Evolutionary conservation across 2,329 filamentous ascomycete species (phyloP).

Genomic region (Sphaerulina populicola): DNA sequence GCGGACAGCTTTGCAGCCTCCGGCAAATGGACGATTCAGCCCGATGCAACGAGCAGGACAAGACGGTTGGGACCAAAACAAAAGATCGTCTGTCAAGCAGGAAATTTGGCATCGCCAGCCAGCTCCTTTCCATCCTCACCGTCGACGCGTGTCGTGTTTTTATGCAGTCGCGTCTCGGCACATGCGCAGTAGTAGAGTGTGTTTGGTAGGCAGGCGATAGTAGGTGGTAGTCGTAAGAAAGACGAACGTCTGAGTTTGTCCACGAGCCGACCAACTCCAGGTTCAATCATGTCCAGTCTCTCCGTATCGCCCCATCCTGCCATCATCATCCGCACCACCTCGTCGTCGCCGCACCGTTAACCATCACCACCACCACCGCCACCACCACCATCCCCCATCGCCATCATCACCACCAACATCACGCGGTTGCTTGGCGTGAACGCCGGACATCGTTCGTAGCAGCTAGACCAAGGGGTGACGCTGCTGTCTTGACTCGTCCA

Average conservation of each 20-base stretch:
- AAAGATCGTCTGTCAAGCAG: neutral
- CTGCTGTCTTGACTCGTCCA: constrained; percentile 2
- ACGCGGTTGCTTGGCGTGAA: constrained; percentile 5
- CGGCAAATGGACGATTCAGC: neutral
- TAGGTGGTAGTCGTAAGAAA: neutral
- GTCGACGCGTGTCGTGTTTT: neutral
- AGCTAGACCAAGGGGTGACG: constrained; percentile 4
- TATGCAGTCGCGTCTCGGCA: constrained; percentile 2
- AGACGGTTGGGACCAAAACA: constrained; percentile 1
- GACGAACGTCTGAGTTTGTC: neutral
- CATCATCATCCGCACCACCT: constrained; percentile 3
- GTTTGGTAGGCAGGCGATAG: too few species aligned
- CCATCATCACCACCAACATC: constrained; percentile 3
- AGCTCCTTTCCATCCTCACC: neutral
- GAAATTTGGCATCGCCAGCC: neutral
- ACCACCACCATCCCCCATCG: constrained; percentile 1
- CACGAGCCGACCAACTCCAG: neutral
- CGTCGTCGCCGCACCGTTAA: constrained; percentile 5
- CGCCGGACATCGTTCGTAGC: constrained; percentile 3
- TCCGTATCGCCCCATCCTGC: neutral
- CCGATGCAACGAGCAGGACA: neutral
- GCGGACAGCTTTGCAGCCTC: too few species aligned
- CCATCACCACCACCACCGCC: constrained; percentile 1
- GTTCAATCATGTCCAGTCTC: neutral
- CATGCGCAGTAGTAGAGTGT: too few species aligned